phyloP scores from a whole-genome alignment of 495 filamentous ascomycete species.

The Trichoderma reesei region DNA sequence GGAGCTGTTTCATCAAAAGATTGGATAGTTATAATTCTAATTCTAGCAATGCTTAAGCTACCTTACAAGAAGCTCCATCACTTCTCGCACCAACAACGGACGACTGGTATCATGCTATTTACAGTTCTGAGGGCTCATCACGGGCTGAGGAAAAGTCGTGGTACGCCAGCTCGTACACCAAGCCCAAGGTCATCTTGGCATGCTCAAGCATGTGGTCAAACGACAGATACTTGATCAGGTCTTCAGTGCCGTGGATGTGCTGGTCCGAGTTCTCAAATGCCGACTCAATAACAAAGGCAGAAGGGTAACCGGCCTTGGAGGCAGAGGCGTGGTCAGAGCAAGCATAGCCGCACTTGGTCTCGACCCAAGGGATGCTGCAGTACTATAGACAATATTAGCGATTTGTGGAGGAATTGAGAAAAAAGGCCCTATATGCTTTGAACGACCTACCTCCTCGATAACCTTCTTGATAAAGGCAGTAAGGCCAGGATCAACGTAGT shows the following conservation, averaged over 20 bases:
- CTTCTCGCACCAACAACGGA: no score
- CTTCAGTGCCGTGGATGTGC: conserved; percentile 85
- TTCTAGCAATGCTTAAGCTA: no score
- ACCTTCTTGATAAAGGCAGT: conserved; percentile 90
- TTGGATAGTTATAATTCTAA: no score
- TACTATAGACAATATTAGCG: conserved; percentile 39
- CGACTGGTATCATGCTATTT: background rate
- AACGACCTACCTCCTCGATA: conserved; percentile 51
- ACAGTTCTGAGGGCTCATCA: conserved; percentile 18
- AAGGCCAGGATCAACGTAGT: conserved; percentile 74
- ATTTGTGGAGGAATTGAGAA: background rate
- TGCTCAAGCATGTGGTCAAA: conserved; percentile 99
- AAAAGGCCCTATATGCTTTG: no score
- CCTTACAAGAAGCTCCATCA: no score
- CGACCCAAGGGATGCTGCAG: conserved; percentile 79
- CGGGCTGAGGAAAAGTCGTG: conserved; percentile 37
- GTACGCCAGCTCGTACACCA: conserved; percentile 82
- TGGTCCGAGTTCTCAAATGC: conserved; percentile 76
- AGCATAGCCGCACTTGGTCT: conserved; percentile 94
- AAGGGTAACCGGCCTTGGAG: conserved; percentile 88
- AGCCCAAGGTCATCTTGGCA: conserved; percentile 78
- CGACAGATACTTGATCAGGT: conserved; percentile 76
- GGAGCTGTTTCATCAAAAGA: no score
- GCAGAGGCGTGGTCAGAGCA: conserved; percentile 97
- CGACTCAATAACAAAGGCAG: conserved; percentile 91